Evolutionary conservation across 1,139 yeast species (phyloP), one percentile per base, ranked within the genome.

Genomic region (Williopsis jadinii): DNA sequence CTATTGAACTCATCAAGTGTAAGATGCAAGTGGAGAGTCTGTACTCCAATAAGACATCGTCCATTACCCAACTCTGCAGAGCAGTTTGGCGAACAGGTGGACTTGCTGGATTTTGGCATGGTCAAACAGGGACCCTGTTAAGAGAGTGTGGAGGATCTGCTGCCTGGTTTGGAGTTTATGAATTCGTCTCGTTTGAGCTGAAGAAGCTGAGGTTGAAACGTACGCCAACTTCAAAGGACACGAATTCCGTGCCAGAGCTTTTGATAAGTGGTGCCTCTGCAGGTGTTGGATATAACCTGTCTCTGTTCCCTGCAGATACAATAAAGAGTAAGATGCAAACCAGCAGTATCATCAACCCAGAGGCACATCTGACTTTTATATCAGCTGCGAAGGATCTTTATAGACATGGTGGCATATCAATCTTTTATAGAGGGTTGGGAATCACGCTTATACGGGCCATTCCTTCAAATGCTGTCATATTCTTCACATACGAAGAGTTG

Each of bases 91-190:
- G 52, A 11, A 60, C 64, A 4, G 69, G 74, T 12, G 97, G 97
- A 0, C 10, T 85, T 0, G 41, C 46, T 12, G 85, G 85, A 1
- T 65, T 81, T 46, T 90, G 96, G 96, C 77, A 76, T 46, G 97
- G 97, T 2, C 88, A 88, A 51, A 68, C 79, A 1, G 82, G 95
- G n/a, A 90, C 97, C 0, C 64, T 87, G 42, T 50, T 85, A 3
- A 72, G 97, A 54, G 97, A 90, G 60, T 73, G 86, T 32, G 81
- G 88, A 26, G 97, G 97, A 8, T 85, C 96, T 2, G 86, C 95
- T 4, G 80, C 92, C 3, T 90, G 97, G 97, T 90, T 90, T 63
- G 94, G 95, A 1, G 77, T 92, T 30, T 87, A 87, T 59, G 96
- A 87, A 58, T 64, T 70, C 38, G 64, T 76, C 34, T 67, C 71